Percentiles rank a stretch among this genome's conserved stretches.
Conservation (phyloP, 495 filamentous ascomycete species). For the Neurospora terricola region DNA sequence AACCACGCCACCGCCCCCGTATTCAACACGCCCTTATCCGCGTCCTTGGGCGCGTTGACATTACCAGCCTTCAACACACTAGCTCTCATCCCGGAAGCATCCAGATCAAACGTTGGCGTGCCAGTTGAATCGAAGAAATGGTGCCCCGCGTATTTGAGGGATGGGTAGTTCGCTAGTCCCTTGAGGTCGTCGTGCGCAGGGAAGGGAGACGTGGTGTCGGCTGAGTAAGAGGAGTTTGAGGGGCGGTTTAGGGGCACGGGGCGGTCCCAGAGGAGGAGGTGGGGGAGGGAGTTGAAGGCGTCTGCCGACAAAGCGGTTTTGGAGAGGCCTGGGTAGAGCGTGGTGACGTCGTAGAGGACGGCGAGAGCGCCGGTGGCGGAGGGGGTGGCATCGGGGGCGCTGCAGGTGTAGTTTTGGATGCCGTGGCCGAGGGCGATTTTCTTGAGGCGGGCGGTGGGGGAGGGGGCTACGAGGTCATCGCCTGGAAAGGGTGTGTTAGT, state of each 20-base stretch:
- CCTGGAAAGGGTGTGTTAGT: slow-evolving; percentile 14
- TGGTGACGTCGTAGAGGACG: slow-evolving; percentile 51
- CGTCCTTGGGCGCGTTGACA: slow-evolving; percentile 41
- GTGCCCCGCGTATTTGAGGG: slow-evolving; percentile 41
- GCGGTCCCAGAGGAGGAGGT: slow-evolving; percentile 22
- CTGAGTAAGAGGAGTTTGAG: slow-evolving; percentile 20
- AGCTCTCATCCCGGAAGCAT: slow-evolving; percentile 19
- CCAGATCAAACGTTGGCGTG: slow-evolving; percentile 51
- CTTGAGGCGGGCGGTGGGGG: slow-evolving; percentile 39
- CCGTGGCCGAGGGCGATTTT: slow-evolving; percentile 60
- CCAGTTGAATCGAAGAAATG: slow-evolving; percentile 52
- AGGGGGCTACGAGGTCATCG: slow-evolving; percentile 37
- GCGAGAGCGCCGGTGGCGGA: slow-evolving; percentile 51
- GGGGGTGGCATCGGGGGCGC: slow-evolving; percentile 14
- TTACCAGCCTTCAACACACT: slow-evolving; percentile 37
- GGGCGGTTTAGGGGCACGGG: slow-evolving; percentile 29
- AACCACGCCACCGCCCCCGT: slow-evolving; percentile 58
- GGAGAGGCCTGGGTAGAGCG: slow-evolving; percentile 33
- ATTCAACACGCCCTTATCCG: slow-evolving; percentile 29
- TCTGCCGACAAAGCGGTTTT: slow-evolving; percentile 13
- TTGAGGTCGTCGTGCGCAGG: slow-evolving; percentile 24
- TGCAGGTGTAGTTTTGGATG: slow-evolving; percentile 71
- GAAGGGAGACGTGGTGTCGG: slow-evolving; percentile 30
- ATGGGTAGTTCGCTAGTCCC: slow-evolving; percentile 13
- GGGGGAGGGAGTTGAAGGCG: slow-evolving; percentile 23